Evolutionary conservation across 805 yeast genomes (phyloP), one percentile per base, ranked within the genome.

Genomic region (Yarrowia phangngaensis): DNA sequence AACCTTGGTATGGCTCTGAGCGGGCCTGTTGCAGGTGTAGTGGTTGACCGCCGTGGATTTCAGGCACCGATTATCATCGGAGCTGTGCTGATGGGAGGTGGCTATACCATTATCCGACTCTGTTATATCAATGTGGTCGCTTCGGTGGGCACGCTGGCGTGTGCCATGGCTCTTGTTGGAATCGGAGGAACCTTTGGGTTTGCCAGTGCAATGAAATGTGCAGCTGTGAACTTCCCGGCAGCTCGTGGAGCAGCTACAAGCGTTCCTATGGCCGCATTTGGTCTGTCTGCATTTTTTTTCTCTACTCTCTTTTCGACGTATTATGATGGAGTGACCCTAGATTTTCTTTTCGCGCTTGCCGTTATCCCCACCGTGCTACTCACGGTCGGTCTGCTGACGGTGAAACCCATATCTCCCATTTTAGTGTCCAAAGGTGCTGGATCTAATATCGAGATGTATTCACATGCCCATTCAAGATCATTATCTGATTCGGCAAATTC

Each of bases 11-110:
- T 69, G 56, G 71, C 81, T 3, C 68, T 84, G 4, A 63, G 77
- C 0, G 92, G 92, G 0, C 86, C 92, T 0, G 57, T 81, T 2
- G 79, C 83, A 0, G 90, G 92, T 0, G 54, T 66, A 4, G 63
- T 82, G 2, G 82, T 84, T 14, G 94, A 84, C 58, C 63, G 64
- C 14, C 65, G 65, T 17, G 89, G 90, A 1, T 81, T 80, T 55
- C 47, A 56, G 12, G 20, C 50, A 30, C 49, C 43, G 13, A 51
- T 51, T 24, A 14, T 51, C 17, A 24, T 24, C 12, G 31, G 40
- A 8, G 52, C 35, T 7, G 5, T 38, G 11, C 17, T 35, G 14
- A 30, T 47, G 24, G 33, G 40, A 4, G 32, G 33, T n/a, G 41
- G 33, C 6, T 28, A 33, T 38, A 34, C 67, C 78, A 2, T 33